Base-by-base conservation (phyloP, 352 stramenopile genomes). In the Globisporangium okanoganense region DNA sequence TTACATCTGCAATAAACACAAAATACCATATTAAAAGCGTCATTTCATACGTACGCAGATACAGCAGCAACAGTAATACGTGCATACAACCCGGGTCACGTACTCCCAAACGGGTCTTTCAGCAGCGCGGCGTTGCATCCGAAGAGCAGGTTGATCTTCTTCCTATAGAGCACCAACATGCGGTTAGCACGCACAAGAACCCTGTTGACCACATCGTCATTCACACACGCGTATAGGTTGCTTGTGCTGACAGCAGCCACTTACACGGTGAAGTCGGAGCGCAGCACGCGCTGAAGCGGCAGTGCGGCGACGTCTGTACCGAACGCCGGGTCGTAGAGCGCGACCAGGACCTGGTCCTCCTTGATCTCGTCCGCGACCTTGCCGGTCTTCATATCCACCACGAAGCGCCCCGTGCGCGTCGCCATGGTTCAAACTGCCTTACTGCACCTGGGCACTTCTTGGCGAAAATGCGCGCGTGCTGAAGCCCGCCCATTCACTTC, bases 21-120 rank as follows among this genome's bases (percentile, higher is more conserved):
- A 10, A 8, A n/a, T 5, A n/a, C 7, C 5, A 25, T 29, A n/a
- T n/a, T n/a, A n/a, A 7, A 12, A 54, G 27, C 25, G 33, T 2
- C 12, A 35, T 5, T 3, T 12, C 13, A 5, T 29, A 16, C 16
- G 55, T 5, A 24, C 58, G n/a, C n/a, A n/a, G n/a, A 18, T 41
- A 52, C 10, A 44, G 51, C 47, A 49, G 25, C 6, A 36, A 29
- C n/a, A 41, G 5, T 12, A 41, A n/a, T 8, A n/a, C 5, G 33
- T 9, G 13, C 33, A 33, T 2, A 43, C n/a, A 29, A 27, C 0
- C 6, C 20, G 27, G 1, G 25, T 20, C 1, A 74, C 72, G 20
- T 74, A 89, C 79, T 89, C 33, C 73, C 73, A 31, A 88, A 89
- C 16, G 76, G 76, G 43, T 91, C 82, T 40, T 87, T 87, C 8